Conservation (phyloP, 306 rosid species). For the Begonia peltatifolia region DNA sequence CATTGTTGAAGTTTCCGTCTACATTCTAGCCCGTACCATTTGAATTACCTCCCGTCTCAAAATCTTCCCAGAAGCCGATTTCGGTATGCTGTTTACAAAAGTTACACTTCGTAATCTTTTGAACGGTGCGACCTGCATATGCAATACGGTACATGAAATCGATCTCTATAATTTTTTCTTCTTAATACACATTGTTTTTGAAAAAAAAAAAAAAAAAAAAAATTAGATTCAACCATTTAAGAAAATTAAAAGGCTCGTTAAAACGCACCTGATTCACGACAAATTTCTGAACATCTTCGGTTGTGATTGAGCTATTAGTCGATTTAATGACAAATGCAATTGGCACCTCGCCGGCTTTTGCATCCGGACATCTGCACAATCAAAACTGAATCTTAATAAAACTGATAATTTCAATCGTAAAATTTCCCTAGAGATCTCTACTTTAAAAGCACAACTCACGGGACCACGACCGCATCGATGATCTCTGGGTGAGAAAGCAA, state of each 20-base stretch:
- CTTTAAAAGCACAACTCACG: constrained; percentile 16
- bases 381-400: no score
- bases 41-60: constrained; percentile 25
- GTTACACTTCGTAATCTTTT: constrained; percentile 29
- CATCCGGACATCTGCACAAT: constrained; percentile 24
- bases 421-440: no score
- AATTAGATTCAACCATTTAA: no score
- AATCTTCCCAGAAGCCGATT: constrained; percentile 28
- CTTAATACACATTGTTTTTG: no score
- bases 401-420: no score
- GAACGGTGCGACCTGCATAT: constrained; percentile 35
- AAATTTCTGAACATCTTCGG: constrained; percentile 22
- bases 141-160: no score
- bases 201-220: no score
- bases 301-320: constrained; percentile 18
- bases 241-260: no score
- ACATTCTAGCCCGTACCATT: constrained; percentile 7
- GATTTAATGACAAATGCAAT: constrained; percentile 35
- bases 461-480: constrained; percentile 30
- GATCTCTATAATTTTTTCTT: no score
- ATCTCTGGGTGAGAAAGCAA: constrained; percentile 29
- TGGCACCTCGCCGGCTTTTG: constrained; percentile 45
- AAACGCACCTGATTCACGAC: constrained; percentile 23
- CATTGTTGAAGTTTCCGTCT: no score
- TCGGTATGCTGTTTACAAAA: constrained; percentile 28